Evolutionary conservation across 495 filamentous ascomycete genomes (phyloP).

Genomic region (Copromyces sp.): DNA sequence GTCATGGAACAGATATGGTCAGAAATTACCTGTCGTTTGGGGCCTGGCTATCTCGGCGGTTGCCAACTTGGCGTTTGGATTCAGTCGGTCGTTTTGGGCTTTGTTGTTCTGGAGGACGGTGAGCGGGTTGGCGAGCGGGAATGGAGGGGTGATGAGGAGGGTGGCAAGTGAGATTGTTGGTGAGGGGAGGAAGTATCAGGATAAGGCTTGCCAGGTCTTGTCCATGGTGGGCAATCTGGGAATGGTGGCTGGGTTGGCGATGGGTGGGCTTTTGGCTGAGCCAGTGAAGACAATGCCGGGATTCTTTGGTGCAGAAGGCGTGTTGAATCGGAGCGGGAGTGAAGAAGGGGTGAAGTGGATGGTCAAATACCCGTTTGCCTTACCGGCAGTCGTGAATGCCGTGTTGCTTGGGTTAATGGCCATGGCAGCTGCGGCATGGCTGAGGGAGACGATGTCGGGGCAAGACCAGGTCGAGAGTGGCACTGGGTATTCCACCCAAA

Average conservation of each 20-base stretch:
- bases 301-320: constrained; percentile 48
- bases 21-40: constrained; percentile 64
- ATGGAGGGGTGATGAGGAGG: constrained; percentile 70
- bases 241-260: constrained; percentile 43
- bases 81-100: constrained; percentile 58
- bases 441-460: constrained; percentile 1
- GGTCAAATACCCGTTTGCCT: neutral
- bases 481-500: neutral
- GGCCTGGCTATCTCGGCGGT: constrained; percentile 60
- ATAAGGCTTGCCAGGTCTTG: constrained; percentile 66
- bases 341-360: constrained; percentile 22
- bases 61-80: constrained; percentile 63
- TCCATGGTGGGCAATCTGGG: constrained; percentile 73
- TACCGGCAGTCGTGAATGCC: constrained; percentile 4
- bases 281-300: constrained; percentile 53
- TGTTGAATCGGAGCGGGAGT: constrained; percentile 22
- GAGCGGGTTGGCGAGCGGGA: constrained; percentile 61
- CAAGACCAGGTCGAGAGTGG: constrained; percentile 1
- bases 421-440: neutral
- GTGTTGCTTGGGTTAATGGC: neutral
- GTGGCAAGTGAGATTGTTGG: constrained; percentile 63
- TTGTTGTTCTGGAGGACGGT: constrained; percentile 58
- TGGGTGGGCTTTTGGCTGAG: constrained; percentile 65
- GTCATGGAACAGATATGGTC: constrained; percentile 48
- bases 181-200: constrained; percentile 59